phyloP scores from a whole-genome alignment of 306 rosid species.

The Sophora flavescens region DNA sequence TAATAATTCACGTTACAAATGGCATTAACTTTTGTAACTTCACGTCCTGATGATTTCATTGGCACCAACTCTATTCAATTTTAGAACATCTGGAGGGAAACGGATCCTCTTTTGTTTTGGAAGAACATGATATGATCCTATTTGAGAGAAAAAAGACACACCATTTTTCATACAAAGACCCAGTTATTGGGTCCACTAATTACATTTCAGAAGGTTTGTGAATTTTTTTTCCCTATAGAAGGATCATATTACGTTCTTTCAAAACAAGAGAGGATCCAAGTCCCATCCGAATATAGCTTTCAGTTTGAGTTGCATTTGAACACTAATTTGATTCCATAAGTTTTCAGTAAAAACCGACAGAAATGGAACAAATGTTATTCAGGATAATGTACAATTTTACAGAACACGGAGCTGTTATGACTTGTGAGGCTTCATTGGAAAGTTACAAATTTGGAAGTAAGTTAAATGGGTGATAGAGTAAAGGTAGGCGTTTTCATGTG shows the following conservation, averaged over 20 bases:
- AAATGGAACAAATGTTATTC: slow-evolving; percentile 26
- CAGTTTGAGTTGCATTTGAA: neutral
- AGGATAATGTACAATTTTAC: slow-evolving; percentile 16
- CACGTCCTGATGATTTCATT: too few relatives aligned
- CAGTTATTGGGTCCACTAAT: too few relatives aligned
- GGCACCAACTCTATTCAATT: too few relatives aligned
- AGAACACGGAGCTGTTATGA: slow-evolving; percentile 1
- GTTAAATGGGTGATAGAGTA: slow-evolving; percentile 29
- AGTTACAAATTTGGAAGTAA: slow-evolving; percentile 16
- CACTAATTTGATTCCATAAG: slow-evolving; percentile 30
- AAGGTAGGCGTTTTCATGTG: slow-evolving; percentile 47
- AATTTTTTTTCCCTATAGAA: too few relatives aligned
- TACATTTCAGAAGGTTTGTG: too few relatives aligned
- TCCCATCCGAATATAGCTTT: neutral
- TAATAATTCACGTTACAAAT: slow-evolving; percentile 33
- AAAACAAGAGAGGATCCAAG: too few relatives aligned
- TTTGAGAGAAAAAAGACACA: too few relatives aligned
- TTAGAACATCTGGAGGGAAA: too few relatives aligned
- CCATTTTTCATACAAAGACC: too few relatives aligned
- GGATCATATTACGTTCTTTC: too few relatives aligned
- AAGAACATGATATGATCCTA: too few relatives aligned
- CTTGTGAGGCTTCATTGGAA: slow-evolving; percentile 21
- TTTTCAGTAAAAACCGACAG: slow-evolving; percentile 13
- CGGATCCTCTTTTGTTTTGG: too few relatives aligned
- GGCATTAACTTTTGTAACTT: neutral